Conservation (phyloP, 192 early-diverging fungal species). For the Phycomyces nitens region DNA sequence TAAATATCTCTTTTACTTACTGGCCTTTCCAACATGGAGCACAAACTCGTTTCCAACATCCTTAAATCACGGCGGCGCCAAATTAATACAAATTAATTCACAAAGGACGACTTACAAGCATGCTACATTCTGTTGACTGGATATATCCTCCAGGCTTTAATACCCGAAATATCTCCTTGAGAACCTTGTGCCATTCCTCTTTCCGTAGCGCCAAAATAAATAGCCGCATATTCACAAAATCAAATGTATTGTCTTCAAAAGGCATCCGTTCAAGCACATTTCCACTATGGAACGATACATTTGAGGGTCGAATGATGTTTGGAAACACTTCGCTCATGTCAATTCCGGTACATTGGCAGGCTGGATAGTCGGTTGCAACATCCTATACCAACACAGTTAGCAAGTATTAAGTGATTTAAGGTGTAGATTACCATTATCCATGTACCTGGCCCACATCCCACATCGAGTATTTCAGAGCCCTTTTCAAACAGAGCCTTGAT, state of each 20-base stretch:
- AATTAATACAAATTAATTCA: neutral
- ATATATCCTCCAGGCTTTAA: conserved; percentile 35
- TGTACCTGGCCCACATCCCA: conserved; percentile 34
- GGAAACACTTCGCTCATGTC: conserved; percentile 34
- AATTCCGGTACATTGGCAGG: conserved; percentile 24
- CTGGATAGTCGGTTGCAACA: conserved; percentile 23
- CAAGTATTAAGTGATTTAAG: neutral
- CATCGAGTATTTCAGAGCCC: conserved; percentile 23
- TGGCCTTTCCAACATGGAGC: neutral
- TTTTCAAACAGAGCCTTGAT: neutral
- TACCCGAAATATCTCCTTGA: conserved; percentile 22
- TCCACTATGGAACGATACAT: conserved; percentile 23
- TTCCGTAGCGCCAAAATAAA: conserved; percentile 19
- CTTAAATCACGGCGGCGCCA: neutral
- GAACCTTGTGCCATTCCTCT: conserved; percentile 19
- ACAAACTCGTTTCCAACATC: conserved; percentile 20
- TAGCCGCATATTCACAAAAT: conserved; percentile 25
- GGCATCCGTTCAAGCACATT: conserved; percentile 29
- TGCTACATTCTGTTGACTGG: conserved; percentile 21
- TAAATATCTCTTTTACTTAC: conserved; percentile 9
- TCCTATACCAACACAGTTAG: conserved; percentile 18
- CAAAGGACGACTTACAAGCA: conserved; percentile 19
- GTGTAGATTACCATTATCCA: conserved; percentile 28
- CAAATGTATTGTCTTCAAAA: conserved; percentile 29
- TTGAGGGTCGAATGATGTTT: conserved; percentile 18